Conservation (phyloP, 345 rosid genomes). For the Fremontodendron californicum region DNA sequence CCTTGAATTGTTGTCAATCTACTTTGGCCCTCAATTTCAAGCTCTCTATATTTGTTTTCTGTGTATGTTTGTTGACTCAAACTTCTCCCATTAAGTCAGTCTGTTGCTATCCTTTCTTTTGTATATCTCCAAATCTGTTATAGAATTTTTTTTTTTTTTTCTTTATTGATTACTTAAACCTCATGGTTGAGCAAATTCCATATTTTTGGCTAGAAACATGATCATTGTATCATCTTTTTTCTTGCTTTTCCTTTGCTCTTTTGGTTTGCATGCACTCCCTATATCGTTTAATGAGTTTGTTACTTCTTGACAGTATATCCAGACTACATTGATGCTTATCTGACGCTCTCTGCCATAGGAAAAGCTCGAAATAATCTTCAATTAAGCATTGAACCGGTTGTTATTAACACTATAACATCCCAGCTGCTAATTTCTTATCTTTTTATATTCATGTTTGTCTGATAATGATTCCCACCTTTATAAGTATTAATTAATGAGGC, state of each 20-base stretch:
- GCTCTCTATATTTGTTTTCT: neutral
- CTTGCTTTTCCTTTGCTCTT: neutral
- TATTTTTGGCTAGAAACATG: neutral
- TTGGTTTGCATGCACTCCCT: neutral
- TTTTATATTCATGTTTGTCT: slow-evolving; percentile 6
- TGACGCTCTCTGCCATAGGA: slow-evolving; percentile 89
- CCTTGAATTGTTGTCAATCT: neutral
- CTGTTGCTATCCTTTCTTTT: neutral
- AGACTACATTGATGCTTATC: slow-evolving; percentile 79
- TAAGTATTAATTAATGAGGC: slow-evolving; percentile 72
- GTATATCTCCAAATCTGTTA: neutral
- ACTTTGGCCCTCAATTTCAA: neutral
- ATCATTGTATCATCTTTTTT: neutral
- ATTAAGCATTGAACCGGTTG: slow-evolving; percentile 89
- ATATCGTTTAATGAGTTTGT: slow-evolving; percentile 15
- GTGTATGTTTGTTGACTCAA: neutral
- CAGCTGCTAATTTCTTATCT: neutral
- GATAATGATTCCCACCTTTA: slow-evolving; percentile 2
- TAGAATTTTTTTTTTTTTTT: neutral
- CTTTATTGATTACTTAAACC: neutral
- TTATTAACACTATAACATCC: slow-evolving; percentile 6
- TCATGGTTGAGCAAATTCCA: neutral
- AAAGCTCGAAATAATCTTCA: slow-evolving; percentile 83
- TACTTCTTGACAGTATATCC: slow-evolving; percentile 62
- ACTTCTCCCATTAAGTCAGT: neutral